phyloP scores from a whole-genome alignment of 176 grass and related monocot species.

The Cenchrus fungigraminus region DNA sequence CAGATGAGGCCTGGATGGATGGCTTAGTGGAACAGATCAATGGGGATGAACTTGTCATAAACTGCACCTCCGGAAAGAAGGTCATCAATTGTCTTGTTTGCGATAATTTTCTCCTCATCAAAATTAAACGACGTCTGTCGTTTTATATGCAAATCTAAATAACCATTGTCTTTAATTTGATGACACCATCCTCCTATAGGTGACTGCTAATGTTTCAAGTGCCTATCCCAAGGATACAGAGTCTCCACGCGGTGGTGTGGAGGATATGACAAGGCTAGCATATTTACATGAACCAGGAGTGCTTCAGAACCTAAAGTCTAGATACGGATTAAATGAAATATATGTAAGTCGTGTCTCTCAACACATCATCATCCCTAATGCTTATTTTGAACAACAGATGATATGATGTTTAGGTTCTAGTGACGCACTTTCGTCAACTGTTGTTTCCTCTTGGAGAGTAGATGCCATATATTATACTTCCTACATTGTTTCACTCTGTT shows the following conservation, averaged over 20 bases:
- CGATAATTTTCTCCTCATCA: background rate
- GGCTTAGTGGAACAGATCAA: constrained; percentile 69
- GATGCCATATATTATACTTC: background rate
- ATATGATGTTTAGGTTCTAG: constrained; percentile 7
- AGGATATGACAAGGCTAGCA: constrained; percentile 94
- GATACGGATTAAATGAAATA: constrained; percentile 82
- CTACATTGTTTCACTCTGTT: background rate
- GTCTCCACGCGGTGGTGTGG: constrained; percentile 74
- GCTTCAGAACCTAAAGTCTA: constrained; percentile 85
- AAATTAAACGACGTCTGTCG: background rate
- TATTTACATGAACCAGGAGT: constrained; percentile 93
- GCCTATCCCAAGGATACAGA: constrained; percentile 87
- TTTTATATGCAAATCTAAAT: background rate
- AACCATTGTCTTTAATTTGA: constrained; percentile 2
- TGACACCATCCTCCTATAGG: constrained; percentile 32
- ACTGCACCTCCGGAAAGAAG: constrained; percentile 74
- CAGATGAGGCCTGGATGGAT: constrained; percentile 91
- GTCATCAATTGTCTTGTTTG: constrained; percentile 25
- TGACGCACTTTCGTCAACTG: constrained; percentile 15
- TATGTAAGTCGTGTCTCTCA: constrained; percentile 68
- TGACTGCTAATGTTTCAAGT: constrained; percentile 48
- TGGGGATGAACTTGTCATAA: constrained; percentile 66
- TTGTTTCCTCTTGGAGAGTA: background rate
- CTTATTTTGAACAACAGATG: background rate
- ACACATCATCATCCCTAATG: background rate